Evolutionary conservation across 2,329 filamentous ascomycete species (phyloP).

Genomic region (Podosphaera leucotricha): DNA sequence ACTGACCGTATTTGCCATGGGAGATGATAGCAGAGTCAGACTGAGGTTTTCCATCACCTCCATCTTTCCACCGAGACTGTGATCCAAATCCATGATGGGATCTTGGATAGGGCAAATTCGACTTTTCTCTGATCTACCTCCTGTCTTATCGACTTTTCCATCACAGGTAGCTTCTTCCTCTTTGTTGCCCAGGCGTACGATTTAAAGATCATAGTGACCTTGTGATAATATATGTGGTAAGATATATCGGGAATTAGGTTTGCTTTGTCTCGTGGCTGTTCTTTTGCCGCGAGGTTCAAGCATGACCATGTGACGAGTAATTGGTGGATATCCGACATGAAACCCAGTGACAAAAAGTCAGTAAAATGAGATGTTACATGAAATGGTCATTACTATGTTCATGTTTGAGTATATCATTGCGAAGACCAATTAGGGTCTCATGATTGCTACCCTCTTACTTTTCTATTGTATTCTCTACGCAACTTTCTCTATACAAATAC

Average conservation of each 20-base stretch:
- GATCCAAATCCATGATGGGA: background rate
- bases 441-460: background rate
- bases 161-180: background rate
- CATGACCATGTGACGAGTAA: background rate
- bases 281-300: background rate
- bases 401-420: background rate
- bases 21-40: slow-evolving; percentile 30
- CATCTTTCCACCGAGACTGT: background rate
- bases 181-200: background rate
- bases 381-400: background rate
- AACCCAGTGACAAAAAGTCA: background rate
- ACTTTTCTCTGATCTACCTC: background rate
- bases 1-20: slow-evolving; percentile 34
- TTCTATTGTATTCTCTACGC: background rate
- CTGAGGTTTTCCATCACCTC: slow-evolving; percentile 3
- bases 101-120: background rate
- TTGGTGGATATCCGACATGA: background rate
- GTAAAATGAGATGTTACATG: background rate
- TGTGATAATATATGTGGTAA: background rate
- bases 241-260: background rate
- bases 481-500: background rate
- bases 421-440: background rate
- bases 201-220: background rate
- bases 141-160: background rate
- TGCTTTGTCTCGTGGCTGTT: background rate